A percentile compares a stretch with the other conserved stretches of the same genome.
phyloP scores from a whole-genome alignment of 2,329 filamentous ascomycete genomes.

The Aureobasidium sp. region DNA sequence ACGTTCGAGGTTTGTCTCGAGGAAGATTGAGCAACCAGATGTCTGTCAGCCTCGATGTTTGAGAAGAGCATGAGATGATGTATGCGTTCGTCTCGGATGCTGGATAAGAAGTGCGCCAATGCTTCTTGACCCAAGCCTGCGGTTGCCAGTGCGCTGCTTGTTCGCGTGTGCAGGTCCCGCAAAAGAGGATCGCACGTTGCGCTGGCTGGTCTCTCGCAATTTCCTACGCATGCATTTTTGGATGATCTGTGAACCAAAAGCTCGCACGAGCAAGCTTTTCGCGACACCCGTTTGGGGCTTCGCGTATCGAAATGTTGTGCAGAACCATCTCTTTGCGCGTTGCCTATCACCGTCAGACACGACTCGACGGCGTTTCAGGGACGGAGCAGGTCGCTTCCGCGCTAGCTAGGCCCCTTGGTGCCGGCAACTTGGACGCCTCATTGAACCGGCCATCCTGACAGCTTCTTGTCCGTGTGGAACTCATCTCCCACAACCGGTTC shows the following conservation, averaged over 20 bases:
- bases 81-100: conserved; percentile 9
- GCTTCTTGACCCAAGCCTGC: conserved; percentile 3
- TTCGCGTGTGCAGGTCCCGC: background rate
- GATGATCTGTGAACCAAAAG: conserved; percentile 2
- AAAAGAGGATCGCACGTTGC: conserved; percentile 7
- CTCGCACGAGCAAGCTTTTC: conserved; percentile 6
- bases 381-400: conserved; percentile 1
- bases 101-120: background rate
- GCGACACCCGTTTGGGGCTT: conserved; percentile 9
- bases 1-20: conserved; percentile 1
- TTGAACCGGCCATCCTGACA: conserved; percentile 12
- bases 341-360: background rate
- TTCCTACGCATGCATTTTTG: background rate
- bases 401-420: conserved; percentile 10
- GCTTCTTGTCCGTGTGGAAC: conserved; percentile 10
- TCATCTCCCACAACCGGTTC: conserved; percentile 15
- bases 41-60: background rate
- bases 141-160: conserved; percentile 8
- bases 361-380: conserved; percentile 10
- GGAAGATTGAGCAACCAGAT: background rate
- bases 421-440: conserved; percentile 7
- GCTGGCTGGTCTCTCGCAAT: conserved; percentile 8
- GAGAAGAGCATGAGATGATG: conserved; percentile 6
- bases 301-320: conserved; percentile 11
- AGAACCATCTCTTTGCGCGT: background rate